Evolutionary conservation across 2,329 filamentous ascomycete species (phyloP).

Genomic region (Pseudogymnoascus sp.): DNA sequence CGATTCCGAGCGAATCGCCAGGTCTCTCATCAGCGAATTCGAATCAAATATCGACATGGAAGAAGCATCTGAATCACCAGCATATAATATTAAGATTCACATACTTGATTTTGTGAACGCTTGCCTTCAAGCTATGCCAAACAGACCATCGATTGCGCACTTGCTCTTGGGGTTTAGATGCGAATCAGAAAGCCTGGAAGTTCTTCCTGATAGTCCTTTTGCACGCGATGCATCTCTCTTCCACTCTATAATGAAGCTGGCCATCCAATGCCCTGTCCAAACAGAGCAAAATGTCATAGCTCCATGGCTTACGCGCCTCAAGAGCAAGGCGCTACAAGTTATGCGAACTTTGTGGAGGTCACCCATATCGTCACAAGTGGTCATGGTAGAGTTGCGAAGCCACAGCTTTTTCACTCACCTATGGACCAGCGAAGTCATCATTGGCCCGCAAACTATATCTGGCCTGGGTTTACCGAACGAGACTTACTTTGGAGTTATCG

Average conservation of each 20-base stretch:
- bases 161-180: conserved; percentile 83
- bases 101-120: conserved; percentile 80
- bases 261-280: conserved; percentile 59
- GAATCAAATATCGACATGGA: conserved; percentile 64
- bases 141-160: conserved; percentile 81
- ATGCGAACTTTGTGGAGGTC: conserved; percentile 79
- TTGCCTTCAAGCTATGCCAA: conserved; percentile 66
- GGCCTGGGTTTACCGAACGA: conserved; percentile 53
- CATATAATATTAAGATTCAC: conserved; percentile 74
- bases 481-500: conserved; percentile 4
- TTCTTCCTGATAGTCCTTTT: conserved; percentile 64
- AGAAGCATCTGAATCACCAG: conserved; percentile 58
- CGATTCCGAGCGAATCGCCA: conserved; percentile 71
- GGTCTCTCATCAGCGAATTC: conserved; percentile 64
- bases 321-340: conserved; percentile 62
- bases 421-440: conserved; percentile 5
- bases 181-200: conserved; percentile 59
- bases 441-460: conserved; percentile 33
- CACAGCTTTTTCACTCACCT: neutral
- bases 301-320: conserved; percentile 62
- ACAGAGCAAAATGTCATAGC: conserved; percentile 52
- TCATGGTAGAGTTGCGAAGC: conserved; percentile 69
- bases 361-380: conserved; percentile 64
- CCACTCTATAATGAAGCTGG: conserved; percentile 69
- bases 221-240: conserved; percentile 68